Percentiles rank a stretch among this genome's conserved stretches.
These are phyloP conservation scores for Alternaria panax DNA, from an alignment of 2,329 filamentous ascomycete species.

Conservation along the genomic window DNA sequence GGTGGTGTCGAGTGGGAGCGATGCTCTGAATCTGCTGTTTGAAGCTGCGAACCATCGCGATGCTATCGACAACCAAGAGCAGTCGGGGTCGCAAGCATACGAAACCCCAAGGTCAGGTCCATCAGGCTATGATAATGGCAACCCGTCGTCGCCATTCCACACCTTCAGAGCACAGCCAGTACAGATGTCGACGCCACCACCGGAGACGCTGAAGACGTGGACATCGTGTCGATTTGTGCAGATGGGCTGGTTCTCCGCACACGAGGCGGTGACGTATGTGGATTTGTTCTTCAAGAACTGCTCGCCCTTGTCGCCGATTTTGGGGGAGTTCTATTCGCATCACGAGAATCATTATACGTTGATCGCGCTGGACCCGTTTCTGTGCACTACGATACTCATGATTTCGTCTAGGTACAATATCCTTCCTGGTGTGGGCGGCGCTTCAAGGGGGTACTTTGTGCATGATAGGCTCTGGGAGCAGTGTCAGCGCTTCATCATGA, in stretches of 20 bases:
- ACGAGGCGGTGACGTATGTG: conserved; percentile 62
- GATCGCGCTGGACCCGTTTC: conserved; percentile 60
- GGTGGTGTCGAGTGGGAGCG: conserved; percentile 62
- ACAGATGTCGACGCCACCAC: conserved; percentile 49
- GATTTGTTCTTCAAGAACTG: conserved; percentile 63
- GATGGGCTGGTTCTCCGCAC: conserved; percentile 64
- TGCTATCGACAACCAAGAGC: conserved; percentile 45
- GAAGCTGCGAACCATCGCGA: conserved; percentile 56
- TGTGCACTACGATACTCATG: conserved; percentile 63
- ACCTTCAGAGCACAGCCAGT: conserved; percentile 47
- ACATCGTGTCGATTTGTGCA: conserved; percentile 61
- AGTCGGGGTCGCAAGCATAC: conserved; percentile 47
- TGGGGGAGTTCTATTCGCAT: conserved; percentile 59
- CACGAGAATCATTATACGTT: conserved; percentile 59
- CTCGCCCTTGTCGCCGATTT: conserved; percentile 59
- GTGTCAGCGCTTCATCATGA: conserved; percentile 61
- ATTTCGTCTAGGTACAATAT: conserved; percentile 61
- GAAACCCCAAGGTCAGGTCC: conserved; percentile 46
- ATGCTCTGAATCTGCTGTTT: conserved; percentile 62
- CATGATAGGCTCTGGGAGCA: conserved; percentile 64
- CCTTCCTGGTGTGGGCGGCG: conserved; percentile 48
- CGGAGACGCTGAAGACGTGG: conserved; percentile 56
- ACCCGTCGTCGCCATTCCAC: conserved; percentile 39
- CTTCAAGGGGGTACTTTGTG: conserved; percentile 61
- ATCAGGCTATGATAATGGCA: conserved; percentile 31